These are phyloP conservation scores for Wakefieldia striispora DNA, from an alignment of 768 basidiomycete species.

Conservation along the genomic window DNA sequence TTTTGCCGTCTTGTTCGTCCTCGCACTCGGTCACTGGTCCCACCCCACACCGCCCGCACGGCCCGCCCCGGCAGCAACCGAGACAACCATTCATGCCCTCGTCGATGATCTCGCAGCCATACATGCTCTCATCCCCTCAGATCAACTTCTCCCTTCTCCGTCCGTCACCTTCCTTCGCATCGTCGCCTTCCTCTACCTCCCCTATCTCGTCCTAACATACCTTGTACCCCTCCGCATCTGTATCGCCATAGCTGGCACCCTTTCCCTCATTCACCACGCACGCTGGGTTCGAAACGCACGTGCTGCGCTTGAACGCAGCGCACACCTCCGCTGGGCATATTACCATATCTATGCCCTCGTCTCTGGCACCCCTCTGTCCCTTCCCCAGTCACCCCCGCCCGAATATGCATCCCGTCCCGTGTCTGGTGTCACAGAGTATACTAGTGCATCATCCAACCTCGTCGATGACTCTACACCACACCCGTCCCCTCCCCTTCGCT, in stretches of 20 bases:
- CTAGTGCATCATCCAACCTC: slow-evolving; percentile 12
- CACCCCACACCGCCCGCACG: slow-evolving; percentile 14
- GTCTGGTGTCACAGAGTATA: slow-evolving; percentile 18
- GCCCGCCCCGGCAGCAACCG: slow-evolving; percentile 44
- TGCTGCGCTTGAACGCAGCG: slow-evolving; percentile 57
- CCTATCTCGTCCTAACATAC: slow-evolving; percentile 65
- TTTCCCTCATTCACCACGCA: slow-evolving; percentile 61
- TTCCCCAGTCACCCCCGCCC: slow-evolving; percentile 32
- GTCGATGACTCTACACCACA: slow-evolving; percentile 16
- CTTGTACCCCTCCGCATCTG: slow-evolving; percentile 61
- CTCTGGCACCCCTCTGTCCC: slow-evolving; percentile 53
- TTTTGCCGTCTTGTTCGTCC: slow-evolving; percentile 40
- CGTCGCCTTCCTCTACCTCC: slow-evolving; percentile 53
- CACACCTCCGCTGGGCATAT: slow-evolving; percentile 62
- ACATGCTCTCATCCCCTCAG: slow-evolving; percentile 51
- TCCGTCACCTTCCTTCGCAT: slow-evolving; percentile 50
- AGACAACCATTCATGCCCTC: slow-evolving; percentile 49
- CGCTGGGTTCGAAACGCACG: slow-evolving; percentile 62
- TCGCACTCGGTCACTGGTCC: slow-evolving; percentile 32
- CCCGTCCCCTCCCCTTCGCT: slow-evolving; percentile 47
- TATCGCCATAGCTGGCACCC: slow-evolving; percentile 56
- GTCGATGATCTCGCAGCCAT: slow-evolving; percentile 68
- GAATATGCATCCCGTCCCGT: slow-evolving; percentile 27
- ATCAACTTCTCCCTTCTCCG: slow-evolving; percentile 27
- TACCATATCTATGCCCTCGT: slow-evolving; percentile 53